Base-by-base conservation (phyloP, 2,329 filamentous ascomycete genomes). In the Onygena corvina region DNA sequence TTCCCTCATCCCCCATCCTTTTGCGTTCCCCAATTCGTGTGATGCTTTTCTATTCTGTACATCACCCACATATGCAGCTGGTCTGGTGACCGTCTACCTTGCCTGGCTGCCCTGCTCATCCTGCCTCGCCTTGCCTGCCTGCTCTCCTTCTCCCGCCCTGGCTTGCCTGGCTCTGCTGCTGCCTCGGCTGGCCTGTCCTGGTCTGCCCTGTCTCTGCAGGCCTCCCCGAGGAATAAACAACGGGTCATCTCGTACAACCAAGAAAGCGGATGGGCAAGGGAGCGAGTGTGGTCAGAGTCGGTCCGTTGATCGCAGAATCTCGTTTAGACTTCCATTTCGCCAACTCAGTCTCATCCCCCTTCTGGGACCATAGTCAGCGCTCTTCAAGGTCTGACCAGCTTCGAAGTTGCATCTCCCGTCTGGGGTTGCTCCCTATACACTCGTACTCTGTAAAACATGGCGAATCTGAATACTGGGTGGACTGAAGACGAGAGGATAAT, bases 61-160 rank as follows among this genome's bases (percentile, higher is more conserved):
- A 46, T 46, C 42, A 46, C 42, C 42, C 25, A 46, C 46, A 47
- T 47, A 47, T 36, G 46, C 46, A 36, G 4, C 46, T 21, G 31
- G 46, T 47, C 46, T 36, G 46, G 46, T 47, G 46, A 47, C 30
- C 46, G 27, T 40, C 21, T 40, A 40, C 18, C 27, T 42, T 42
- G 36, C 36, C 36, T 42, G 36, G 36, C 27, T 42, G 20, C 36
- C 36, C 36, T 40, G 36, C 18, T 23, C 36, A n/a, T n/a, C n/a
- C n/a, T n/a, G n/a, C n/a, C 16, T 42, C 12, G 4, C 16, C 36
- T 27, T 42, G 36, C n/a, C n/a, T n/a, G n/a, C n/a, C n/a, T n/a
- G n/a, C n/a, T n/a, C n/a, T 23, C 34, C 20, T 16, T 42, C 21
- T 25, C 36, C 21, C 16, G 3, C 21, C n/a, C 21, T 42, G 20